Conservation (phyloP, 768 basidiomycete species). For the Russula abietina region DNA sequence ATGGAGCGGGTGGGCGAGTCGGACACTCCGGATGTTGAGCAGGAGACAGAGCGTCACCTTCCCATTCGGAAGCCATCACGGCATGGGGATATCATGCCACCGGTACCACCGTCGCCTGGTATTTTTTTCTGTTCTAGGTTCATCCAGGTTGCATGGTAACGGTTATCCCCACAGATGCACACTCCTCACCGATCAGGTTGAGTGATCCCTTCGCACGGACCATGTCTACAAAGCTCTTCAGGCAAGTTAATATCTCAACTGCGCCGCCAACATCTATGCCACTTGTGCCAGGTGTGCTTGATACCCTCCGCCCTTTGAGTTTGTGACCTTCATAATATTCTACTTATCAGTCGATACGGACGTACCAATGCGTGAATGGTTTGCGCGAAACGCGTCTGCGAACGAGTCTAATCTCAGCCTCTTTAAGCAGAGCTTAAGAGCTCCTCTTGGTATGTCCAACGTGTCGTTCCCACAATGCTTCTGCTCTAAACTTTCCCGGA, state of each 20-base stretch:
- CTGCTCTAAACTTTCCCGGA: not conserved
- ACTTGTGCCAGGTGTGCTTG: conserved; percentile 17
- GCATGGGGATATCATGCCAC: conserved; percentile 11
- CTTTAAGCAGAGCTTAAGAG: conserved; percentile 65
- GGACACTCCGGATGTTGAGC: conserved; percentile 13
- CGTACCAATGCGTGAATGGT: conserved; percentile 10
- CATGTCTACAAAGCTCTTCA: conserved; percentile 15
- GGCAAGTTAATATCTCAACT: not conserved
- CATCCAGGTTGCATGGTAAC: not conserved
- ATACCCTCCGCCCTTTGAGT: conserved; percentile 31
- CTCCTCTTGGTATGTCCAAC: conserved; percentile 61
- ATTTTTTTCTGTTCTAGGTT: not conserved
- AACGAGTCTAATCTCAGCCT: conserved; percentile 40
- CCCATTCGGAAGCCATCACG: conserved; percentile 15
- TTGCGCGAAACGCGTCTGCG: conserved; percentile 17
- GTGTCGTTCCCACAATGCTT: not conserved
- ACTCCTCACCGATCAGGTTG: not conserved
- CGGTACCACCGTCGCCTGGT: conserved; percentile 29
- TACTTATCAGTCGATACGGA: conserved; percentile 18
- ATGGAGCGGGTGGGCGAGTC: conserved; percentile 47
- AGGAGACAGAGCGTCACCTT: conserved; percentile 6
- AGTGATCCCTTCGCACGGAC: conserved; percentile 5
- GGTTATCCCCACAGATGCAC: not conserved
- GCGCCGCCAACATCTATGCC: conserved; percentile 3
- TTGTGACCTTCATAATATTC: not conserved